phyloP scores from a whole-genome alignment of 257 asterid genomes.

The Solanum gandarillasii region DNA sequence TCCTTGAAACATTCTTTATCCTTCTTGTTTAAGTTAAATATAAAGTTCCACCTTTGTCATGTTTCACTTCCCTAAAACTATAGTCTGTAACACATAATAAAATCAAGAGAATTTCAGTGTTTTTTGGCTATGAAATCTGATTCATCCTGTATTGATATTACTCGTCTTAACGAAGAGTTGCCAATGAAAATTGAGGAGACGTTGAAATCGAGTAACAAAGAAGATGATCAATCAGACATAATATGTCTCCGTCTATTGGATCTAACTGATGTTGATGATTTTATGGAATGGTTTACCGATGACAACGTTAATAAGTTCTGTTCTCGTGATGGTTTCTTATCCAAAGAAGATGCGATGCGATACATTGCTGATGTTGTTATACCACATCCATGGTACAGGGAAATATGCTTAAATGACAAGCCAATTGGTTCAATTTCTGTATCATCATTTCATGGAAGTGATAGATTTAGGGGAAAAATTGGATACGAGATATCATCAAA shows the following conservation, averaged over 20 bases:
- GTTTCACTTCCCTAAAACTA: neutral
- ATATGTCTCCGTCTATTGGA: slow-evolving; percentile 38
- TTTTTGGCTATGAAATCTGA: neutral
- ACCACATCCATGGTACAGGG: slow-evolving; percentile 46
- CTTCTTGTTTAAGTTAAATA: neutral
- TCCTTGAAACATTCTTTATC: neutral
- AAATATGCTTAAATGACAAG: slow-evolving; percentile 42
- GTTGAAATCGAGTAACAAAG: neutral
- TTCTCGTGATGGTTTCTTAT: slow-evolving; percentile 20
- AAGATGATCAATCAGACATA: slow-evolving; percentile 15
- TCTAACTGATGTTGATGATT: slow-evolving; percentile 43
- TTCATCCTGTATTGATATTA: neutral
- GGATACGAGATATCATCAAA: slow-evolving; percentile 54
- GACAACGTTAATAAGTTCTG: slow-evolving; percentile 52
- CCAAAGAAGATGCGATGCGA: slow-evolving; percentile 31
- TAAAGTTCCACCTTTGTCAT: neutral
- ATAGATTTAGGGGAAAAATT: slow-evolving; percentile 43
- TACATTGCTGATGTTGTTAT: slow-evolving; percentile 13
- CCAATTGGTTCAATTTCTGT: slow-evolving; percentile 42
- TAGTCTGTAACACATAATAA: neutral
- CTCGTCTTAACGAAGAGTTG: neutral
- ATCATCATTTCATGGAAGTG: slow-evolving; percentile 16
- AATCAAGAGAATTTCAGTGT: neutral
- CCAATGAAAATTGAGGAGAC: neutral
- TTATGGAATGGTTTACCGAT: slow-evolving; percentile 40